Evolutionary conservation across 371 early-diverging fungal species (phyloP).

Genomic region (Chytridium lagenaria): DNA sequence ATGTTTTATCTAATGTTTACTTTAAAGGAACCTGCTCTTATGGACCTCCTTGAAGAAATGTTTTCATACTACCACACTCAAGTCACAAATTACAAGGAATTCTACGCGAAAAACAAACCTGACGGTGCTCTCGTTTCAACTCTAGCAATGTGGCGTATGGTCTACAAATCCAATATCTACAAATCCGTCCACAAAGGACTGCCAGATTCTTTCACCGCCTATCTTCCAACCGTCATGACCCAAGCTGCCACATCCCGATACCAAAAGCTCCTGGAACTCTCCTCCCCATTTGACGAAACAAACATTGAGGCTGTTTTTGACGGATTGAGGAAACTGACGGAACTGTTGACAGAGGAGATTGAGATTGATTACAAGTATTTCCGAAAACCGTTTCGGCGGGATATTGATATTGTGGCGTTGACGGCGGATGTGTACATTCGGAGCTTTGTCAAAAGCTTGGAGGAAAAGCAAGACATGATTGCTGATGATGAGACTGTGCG

Average conservation of each 20-base stretch:
- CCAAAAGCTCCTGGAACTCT: conserved; percentile 46
- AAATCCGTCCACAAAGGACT: conserved; percentile 47
- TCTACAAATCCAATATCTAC: conserved; percentile 44
- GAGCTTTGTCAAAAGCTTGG: conserved; percentile 43
- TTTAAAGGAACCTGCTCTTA: conserved; percentile 37
- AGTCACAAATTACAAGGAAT: conserved; percentile 53
- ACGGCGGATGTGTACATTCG: conserved; percentile 48
- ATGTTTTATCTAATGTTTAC: neutral
- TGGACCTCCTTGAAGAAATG: conserved; percentile 50
- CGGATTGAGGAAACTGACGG: conserved; percentile 45
- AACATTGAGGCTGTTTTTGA: conserved; percentile 49
- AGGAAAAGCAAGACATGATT: conserved; percentile 36
- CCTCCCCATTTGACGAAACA: conserved; percentile 49
- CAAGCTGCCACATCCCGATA: conserved; percentile 39
- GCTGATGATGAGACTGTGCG: conserved; percentile 38
- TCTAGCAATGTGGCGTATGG: conserved; percentile 52
- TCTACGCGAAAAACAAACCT: conserved; percentile 51
- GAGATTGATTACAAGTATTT: conserved; percentile 51
- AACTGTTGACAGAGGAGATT: conserved; percentile 48
- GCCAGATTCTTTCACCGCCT: conserved; percentile 44
- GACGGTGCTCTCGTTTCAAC: conserved; percentile 47
- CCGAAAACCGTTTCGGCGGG: conserved; percentile 43
- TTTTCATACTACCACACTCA: conserved; percentile 42
- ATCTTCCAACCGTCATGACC: conserved; percentile 34
- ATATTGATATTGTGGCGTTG: conserved; percentile 47